Evolutionary conservation across 225 moss, liverwort and hornwort genomes (phyloP).

Genomic region (Asterella californica): DNA sequence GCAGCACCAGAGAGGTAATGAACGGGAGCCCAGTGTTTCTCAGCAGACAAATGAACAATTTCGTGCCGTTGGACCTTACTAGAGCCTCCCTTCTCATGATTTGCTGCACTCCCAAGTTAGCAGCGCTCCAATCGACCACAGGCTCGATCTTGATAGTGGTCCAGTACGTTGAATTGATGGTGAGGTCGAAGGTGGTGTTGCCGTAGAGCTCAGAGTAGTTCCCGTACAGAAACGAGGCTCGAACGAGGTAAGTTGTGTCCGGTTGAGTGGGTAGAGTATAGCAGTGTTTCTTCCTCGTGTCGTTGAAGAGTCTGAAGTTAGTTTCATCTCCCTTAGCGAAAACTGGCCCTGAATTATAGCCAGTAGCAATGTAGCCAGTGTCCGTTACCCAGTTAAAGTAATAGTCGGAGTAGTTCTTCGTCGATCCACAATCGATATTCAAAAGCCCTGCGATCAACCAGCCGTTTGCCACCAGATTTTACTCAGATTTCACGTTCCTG

Average conservation of each 20-base stretch:
- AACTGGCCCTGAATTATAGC: conserved; percentile 24
- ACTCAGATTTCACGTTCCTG: neutral
- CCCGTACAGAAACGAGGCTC: conserved; percentile 25
- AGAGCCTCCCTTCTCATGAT: conserved; percentile 22
- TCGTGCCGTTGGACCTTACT: conserved; percentile 19
- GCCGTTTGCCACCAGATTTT: neutral
- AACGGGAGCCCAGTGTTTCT: conserved; percentile 30
- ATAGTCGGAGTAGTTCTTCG: conserved; percentile 18
- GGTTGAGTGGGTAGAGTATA: conserved; percentile 24
- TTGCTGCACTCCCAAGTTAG: conserved; percentile 15
- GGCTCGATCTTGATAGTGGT: conserved; percentile 30
- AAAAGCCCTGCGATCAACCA: conserved; percentile 16
- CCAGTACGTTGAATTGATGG: conserved; percentile 34
- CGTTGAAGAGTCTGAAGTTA: conserved; percentile 28
- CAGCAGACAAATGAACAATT: conserved; percentile 22
- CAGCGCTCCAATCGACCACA: conserved; percentile 21
- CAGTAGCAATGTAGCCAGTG: conserved; percentile 18
- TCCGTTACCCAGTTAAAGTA: conserved; percentile 30
- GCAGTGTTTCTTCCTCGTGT: conserved; percentile 31
- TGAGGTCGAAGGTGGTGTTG: conserved; percentile 35
- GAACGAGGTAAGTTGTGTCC: conserved; percentile 31
- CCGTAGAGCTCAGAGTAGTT: conserved; percentile 28
- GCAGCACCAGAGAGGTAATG: conserved; percentile 21
- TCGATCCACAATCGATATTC: conserved; percentile 25
- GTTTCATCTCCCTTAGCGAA: neutral